Conservation (phyloP, 2,329 filamentous ascomycete genomes). For the Anisogramma anomala region DNA sequence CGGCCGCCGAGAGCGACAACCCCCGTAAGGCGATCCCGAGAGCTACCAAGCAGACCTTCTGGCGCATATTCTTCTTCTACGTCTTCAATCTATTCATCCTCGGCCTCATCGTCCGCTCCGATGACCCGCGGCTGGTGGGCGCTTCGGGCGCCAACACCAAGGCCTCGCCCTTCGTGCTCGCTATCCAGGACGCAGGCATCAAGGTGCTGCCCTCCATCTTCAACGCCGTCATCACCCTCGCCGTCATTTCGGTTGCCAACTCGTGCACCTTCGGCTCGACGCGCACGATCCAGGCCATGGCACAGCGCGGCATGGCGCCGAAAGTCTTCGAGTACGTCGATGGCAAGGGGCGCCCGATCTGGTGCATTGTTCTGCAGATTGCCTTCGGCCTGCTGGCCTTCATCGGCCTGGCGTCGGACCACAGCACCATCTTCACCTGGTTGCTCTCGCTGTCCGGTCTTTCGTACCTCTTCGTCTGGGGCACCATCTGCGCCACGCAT, state of each 20-base stretch:
- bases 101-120: slow-evolving; percentile 35
- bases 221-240: slow-evolving; percentile 40
- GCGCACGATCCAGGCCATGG: slow-evolving; percentile 39
- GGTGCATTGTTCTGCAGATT: slow-evolving; percentile 40
- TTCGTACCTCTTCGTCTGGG: slow-evolving; percentile 66
- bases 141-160: slow-evolving; percentile 30
- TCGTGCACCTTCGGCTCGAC: slow-evolving; percentile 40
- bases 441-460: slow-evolving; percentile 61
- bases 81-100: slow-evolving; percentile 39
- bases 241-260: slow-evolving; percentile 41
- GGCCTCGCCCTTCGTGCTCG: slow-evolving; percentile 39
- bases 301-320: slow-evolving; percentile 40
- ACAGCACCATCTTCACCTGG: slow-evolving; percentile 46
- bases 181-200: slow-evolving; percentile 39
- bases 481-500: slow-evolving; percentile 52
- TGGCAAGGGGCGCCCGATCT: slow-evolving; percentile 46
- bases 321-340: slow-evolving; percentile 49
- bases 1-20: slow-evolving; percentile 39
- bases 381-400: slow-evolving; percentile 49
- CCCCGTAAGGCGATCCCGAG: slow-evolving; percentile 36
- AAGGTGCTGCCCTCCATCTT: slow-evolving; percentile 39
- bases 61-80: slow-evolving; percentile 42
- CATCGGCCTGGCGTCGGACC: slow-evolving; percentile 34
- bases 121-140: slow-evolving; percentile 29
- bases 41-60: slow-evolving; percentile 43